These are phyloP conservation scores for Penicillium atrosanguineum DNA, from an alignment of 495 filamentous ascomycete species.

Conservation along the genomic window DNA sequence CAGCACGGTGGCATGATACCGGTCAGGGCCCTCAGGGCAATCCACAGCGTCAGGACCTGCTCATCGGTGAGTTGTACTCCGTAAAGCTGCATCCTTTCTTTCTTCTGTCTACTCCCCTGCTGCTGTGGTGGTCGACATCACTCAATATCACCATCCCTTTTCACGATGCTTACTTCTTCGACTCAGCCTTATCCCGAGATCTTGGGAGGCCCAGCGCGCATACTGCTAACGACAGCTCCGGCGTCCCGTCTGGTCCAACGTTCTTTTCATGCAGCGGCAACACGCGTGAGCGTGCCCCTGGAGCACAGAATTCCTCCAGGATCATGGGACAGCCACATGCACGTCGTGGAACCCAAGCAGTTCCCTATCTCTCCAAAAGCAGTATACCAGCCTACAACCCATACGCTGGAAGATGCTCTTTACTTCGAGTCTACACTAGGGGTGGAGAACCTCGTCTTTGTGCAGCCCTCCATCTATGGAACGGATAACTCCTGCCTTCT, in stretches of 20 bases:
- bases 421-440: slow-evolving; percentile 38
- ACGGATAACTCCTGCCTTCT: slow-evolving; percentile 53
- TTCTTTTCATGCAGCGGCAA: slow-evolving; percentile 8
- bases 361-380: slow-evolving; percentile 37
- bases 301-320: slow-evolving; percentile 31
- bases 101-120: neutral
- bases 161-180: slow-evolving; percentile 23
- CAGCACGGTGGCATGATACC: slow-evolving; percentile 18
- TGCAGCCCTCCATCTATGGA: slow-evolving; percentile 53
- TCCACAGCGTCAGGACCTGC: slow-evolving; percentile 13
- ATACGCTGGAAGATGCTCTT: slow-evolving; percentile 39
- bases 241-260: slow-evolving; percentile 9
- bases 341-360: slow-evolving; percentile 45
- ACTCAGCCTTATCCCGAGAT: slow-evolving; percentile 16
- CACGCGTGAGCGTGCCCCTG: slow-evolving; percentile 9
- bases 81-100: neutral
- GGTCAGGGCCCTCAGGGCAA: slow-evolving; percentile 10
- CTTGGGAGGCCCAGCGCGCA: slow-evolving; percentile 8
- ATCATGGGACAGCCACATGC: slow-evolving; percentile 55
- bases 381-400: slow-evolving; percentile 36
- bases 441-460: slow-evolving; percentile 45
- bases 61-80: slow-evolving; percentile 18
- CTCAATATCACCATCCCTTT: neutral
- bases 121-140: neutral
- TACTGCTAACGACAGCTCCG: slow-evolving; percentile 12